Evolutionary conservation across 1,284 basidiomycete genomes (phyloP).

Genomic region (Porogramme epimiltina): DNA sequence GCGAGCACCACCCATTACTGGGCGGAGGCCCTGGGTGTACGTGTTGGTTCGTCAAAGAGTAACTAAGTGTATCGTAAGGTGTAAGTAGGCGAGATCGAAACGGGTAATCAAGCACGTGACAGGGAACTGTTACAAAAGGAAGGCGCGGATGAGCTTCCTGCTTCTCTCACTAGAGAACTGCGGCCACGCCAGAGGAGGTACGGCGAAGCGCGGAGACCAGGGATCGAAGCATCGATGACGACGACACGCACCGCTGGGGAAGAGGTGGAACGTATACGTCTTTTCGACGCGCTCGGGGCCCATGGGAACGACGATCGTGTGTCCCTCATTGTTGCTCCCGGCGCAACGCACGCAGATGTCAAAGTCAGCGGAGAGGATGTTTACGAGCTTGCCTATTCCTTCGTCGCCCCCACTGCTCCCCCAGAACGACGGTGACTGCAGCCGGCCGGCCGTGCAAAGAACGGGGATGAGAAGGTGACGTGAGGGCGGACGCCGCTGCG

Average conservation of each 20-base stretch:
- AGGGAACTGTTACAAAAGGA: too few relatives aligned
- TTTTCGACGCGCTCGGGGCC: constrained; percentile 67
- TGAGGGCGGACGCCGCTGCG: neutral
- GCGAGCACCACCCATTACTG: too few relatives aligned
- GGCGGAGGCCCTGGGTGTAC: too few relatives aligned
- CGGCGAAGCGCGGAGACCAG: too few relatives aligned
- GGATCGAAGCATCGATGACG: too few relatives aligned
- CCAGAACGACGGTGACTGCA: constrained; percentile 79
- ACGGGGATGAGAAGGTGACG: neutral
- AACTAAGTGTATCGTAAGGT: too few relatives aligned
- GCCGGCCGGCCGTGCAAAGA: neutral
- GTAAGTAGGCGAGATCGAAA: too few relatives aligned
- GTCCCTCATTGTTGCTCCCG: constrained; percentile 98
- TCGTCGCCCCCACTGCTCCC: constrained; percentile 96
- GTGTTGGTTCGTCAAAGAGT: too few relatives aligned
- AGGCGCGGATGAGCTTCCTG: too few relatives aligned
- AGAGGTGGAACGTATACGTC: constrained; percentile 94
- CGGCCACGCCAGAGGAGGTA: too few relatives aligned
- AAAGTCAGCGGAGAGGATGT: constrained; percentile 85
- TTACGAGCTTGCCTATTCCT: constrained; percentile 95
- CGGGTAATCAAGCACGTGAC: too few relatives aligned
- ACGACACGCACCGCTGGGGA: constrained; percentile 87
- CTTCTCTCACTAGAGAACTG: too few relatives aligned
- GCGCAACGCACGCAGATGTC: constrained; percentile 97
- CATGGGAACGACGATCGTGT: constrained; percentile 91